Base-by-base conservation (phyloP, 1,284 basidiomycete genomes). In the Austroboletus olivaceoglutinosus region DNA sequence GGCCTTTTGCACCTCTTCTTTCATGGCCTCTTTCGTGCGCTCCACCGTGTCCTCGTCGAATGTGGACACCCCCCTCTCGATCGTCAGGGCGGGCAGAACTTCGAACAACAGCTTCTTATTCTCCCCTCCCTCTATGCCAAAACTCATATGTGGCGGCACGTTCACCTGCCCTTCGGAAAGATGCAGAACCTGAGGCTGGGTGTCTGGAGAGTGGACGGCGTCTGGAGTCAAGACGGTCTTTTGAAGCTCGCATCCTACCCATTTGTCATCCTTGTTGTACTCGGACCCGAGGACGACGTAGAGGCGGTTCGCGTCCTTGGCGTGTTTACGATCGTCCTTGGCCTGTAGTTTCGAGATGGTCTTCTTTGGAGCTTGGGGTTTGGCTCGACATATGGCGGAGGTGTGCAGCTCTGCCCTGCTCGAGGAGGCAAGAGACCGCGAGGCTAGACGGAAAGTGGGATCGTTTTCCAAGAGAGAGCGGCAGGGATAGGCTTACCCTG, bases 211-310 rank as follows among this genome's bases (percentile, higher is more conserved):
- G 52, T 63, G 37, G 45, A 91, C 72, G 30, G 76, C 73, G 18
- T 81, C 72, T 47, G 78, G 71, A 45, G 80, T 73, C 43, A 92
- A 73, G 54, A 89, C 70, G 52, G 81, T 71, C 55, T 76, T 75
- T 23, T 82, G 80, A 45, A 91, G 80, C 69, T 84, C 77, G 62
- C 81, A 83, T 27, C 74, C 71, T 22, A 69, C 60, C 87, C 89
- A 92, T 64, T 81, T 83, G 52, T 70, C 62, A 48, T 84, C 80
- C 52, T 86, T 78, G 48, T 78, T 78, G 6, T 79, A 74, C 37
- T 81, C 76, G 21, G 79, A 81, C 5, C 91, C 91, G 2, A 92
- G 80, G 8, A 93, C 77, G 46, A 86, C 80, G 58, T 88, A 85
- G 13, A 91, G 84, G 25, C 75, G 74, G 42, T 68, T 70, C 7